phyloP scores from a whole-genome alignment of 805 yeast genomes.

The Candida pseudofarinosa region DNA sequence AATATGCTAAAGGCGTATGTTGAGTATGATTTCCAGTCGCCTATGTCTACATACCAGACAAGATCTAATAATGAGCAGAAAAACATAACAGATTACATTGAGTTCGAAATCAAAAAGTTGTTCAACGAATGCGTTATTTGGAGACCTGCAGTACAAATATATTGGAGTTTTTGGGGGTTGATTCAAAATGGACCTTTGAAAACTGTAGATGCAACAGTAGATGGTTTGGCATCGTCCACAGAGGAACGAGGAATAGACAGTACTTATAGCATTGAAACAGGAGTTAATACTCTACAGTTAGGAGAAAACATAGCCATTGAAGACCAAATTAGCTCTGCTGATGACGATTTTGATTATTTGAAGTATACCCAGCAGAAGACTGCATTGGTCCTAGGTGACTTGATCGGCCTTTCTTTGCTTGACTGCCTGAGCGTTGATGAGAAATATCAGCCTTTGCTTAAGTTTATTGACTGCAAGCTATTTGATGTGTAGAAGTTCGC shows the following conservation, averaged over 20 bases:
- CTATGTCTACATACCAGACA: constrained; percentile 26
- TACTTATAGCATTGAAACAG: constrained; percentile 41
- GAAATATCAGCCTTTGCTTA: constrained; percentile 24
- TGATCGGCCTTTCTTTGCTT: constrained; percentile 54
- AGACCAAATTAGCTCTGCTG: constrained; percentile 30
- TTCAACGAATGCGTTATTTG: constrained; percentile 67
- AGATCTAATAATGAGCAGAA: constrained; percentile 9
- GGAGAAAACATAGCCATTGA: constrained; percentile 22
- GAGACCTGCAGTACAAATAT: constrained; percentile 75
- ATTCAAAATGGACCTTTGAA: constrained; percentile 60
- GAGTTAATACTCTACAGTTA: constrained; percentile 49
- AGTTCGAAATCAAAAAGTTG: constrained; percentile 45
- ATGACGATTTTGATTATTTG: constrained; percentile 75
- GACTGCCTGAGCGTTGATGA: constrained; percentile 25
- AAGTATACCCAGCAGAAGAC: constrained; percentile 73
- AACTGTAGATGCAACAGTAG: constrained; percentile 9
- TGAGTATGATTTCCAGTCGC: constrained; percentile 47
- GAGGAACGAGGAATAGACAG: constrained; percentile 35
- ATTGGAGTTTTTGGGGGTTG: constrained; percentile 92
- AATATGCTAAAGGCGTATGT: constrained; percentile 77
- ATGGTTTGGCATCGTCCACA: constrained; percentile 7
- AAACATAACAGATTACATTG: constrained; percentile 25
- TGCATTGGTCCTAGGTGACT: constrained; percentile 69
- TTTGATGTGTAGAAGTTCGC: constrained; percentile 12
- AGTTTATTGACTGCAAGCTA: constrained; percentile 36